phyloP scores from a whole-genome alignment of 73 alveolate genomes.

The Blepharisma japonicum region DNA sequence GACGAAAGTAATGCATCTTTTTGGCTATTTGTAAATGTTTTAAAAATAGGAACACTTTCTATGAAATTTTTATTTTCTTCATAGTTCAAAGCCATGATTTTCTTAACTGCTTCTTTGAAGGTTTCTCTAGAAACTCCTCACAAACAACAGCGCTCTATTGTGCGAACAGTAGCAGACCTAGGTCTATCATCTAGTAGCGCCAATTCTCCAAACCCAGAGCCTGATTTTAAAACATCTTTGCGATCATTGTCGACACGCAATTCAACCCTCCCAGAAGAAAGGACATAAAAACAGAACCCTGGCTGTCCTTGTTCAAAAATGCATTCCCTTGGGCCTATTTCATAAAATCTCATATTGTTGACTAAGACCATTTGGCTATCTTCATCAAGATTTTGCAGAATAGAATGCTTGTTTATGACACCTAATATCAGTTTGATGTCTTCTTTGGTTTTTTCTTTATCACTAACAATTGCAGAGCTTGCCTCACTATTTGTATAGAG shows the following conservation, averaged over 20 bases:
- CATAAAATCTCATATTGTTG: background rate
- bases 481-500: too few relatives aligned
- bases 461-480: too few relatives aligned
- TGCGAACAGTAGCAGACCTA: slow-evolving; percentile 27
- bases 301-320: slow-evolving; percentile 31
- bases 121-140: slow-evolving; percentile 91
- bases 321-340: background rate
- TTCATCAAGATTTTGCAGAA: too few relatives aligned
- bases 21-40: background rate
- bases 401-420: too few relatives aligned
- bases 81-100: slow-evolving; percentile 33
- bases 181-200: slow-evolving; percentile 15
- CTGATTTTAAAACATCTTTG: background rate
- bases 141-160: slow-evolving; percentile 65
- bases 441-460: too few relatives aligned
- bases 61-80: slow-evolving; percentile 45
- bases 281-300: slow-evolving; percentile 6
- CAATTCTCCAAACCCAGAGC: slow-evolving; percentile 10
- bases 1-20: slow-evolving; percentile 23
- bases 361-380: background rate
- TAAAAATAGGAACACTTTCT: slow-evolving; percentile 36
- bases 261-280: background rate
- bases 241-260: background rate
- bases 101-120: slow-evolving; percentile 61
- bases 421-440: too few relatives aligned